These are phyloP conservation scores for Yamadazyma spencermartinsiae DNA, from an alignment of 1,139 yeast genomes.

Conservation along the genomic window DNA sequence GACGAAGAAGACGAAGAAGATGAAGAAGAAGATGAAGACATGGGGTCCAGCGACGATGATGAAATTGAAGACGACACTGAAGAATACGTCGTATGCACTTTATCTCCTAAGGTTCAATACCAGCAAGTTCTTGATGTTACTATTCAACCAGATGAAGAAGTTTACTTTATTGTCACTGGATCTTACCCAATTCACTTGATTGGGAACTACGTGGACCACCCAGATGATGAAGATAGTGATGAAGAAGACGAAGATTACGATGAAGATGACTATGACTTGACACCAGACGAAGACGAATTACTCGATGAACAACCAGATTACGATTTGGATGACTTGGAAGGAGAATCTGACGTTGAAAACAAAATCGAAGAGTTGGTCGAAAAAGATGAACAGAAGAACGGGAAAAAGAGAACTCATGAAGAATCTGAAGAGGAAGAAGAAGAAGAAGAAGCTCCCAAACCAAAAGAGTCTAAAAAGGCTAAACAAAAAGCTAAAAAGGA, in stretches of 20 bases:
- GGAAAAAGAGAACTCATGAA: constrained; percentile 34
- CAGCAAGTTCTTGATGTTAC: constrained; percentile 92
- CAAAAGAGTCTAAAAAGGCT: constrained; percentile 28
- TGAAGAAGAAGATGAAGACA: constrained; percentile 52
- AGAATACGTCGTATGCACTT: constrained; percentile 84
- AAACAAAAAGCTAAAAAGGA: constrained; percentile 55
- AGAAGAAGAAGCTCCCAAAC: constrained; percentile 18
- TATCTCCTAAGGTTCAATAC: constrained; percentile 79
- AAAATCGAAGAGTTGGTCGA: constrained; percentile 63
- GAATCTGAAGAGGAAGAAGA: constrained; percentile 15
- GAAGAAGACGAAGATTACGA: constrained; percentile 54
- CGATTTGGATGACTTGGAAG: constrained; percentile 65
- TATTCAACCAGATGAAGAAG: constrained; percentile 91
- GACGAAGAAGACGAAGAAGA: constrained; percentile 37
- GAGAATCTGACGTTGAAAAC: constrained; percentile 54
- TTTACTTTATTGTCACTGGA: constrained; percentile 91
- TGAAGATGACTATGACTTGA: constrained; percentile 78
- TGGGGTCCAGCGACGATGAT: constrained; percentile 57
- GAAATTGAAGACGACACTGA: constrained; percentile 60
- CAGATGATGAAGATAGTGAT: constrained; percentile 70
- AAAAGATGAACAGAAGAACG: constrained; percentile 43
- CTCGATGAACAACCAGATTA: constrained; percentile 18
- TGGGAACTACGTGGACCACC: constrained; percentile 96
- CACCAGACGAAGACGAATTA: constrained; percentile 91
- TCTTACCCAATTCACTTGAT: constrained; percentile 89